Conservation (phyloP, 169 alveolate species). For the Eimeria tenella region DNA sequence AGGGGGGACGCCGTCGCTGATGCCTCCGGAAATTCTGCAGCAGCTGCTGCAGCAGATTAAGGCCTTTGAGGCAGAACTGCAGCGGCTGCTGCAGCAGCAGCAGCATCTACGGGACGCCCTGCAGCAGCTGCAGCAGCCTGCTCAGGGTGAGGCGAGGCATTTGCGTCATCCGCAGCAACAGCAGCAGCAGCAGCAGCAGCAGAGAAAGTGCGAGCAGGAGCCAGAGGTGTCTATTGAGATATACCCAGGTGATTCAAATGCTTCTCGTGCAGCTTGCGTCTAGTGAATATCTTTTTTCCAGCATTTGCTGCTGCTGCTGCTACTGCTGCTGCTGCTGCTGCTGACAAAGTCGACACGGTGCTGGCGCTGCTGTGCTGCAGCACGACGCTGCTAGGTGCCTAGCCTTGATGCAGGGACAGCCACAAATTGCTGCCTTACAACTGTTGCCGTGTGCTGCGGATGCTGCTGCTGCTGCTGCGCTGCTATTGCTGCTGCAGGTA, state of each 20-base stretch:
- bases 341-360: neutral
- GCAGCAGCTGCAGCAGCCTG: conserved; percentile 29
- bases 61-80: too few relatives aligned
- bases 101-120: neutral
- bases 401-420: too few relatives aligned
- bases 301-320: conserved; percentile 13
- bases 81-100: conserved; percentile 59
- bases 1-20: conserved; percentile 57
- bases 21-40: conserved; percentile 41
- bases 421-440: neutral
- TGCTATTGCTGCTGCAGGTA: conserved; percentile 55
- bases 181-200: conserved; percentile 34
- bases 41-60: conserved; percentile 37
- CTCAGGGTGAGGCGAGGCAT: neutral
- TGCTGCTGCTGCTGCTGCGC: conserved; percentile 4
- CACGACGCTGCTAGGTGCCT: neutral
- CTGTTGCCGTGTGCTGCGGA: neutral
- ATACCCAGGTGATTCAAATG: conserved; percentile 32
- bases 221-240: conserved; percentile 67
- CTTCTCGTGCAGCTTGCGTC: neutral
- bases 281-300: neutral
- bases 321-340: neutral
- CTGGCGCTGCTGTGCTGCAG: neutral
- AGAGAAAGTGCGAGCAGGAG: neutral
- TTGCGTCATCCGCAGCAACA: neutral